A percentile compares a stretch with the other conserved stretches of the same genome.
Conservation (phyloP, 805 yeast species). For the Yarrowia sp. region DNA sequence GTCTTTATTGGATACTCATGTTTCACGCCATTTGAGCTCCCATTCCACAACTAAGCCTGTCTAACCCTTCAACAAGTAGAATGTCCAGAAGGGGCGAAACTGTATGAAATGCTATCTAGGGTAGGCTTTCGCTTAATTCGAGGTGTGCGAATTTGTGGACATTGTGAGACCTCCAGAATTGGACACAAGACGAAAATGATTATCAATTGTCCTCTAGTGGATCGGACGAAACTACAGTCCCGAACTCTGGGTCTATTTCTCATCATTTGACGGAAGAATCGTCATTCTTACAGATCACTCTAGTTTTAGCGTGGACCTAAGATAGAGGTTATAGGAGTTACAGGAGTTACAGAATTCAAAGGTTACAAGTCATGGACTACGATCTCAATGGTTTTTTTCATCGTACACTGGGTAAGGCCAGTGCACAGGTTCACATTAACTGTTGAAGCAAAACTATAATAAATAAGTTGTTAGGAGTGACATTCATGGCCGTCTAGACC, state of each 20-base stretch:
- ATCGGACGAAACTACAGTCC: too few species aligned
- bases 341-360: too few species aligned
- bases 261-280: not conserved
- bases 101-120: not conserved
- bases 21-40: too few species aligned
- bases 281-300: too few species aligned
- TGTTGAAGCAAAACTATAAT: constrained; percentile 39
- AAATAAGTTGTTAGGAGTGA: constrained; percentile 38
- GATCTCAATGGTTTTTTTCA: not conserved
- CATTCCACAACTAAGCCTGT: too few species aligned
- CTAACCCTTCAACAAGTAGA: not conserved
- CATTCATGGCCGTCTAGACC: not conserved
- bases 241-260: too few species aligned
- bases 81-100: not conserved
- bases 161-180: not conserved
- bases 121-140: not conserved
- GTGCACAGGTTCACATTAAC: constrained; percentile 32
- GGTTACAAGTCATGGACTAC: not conserved
- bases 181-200: too few species aligned
- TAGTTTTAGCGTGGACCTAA: too few species aligned
- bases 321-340: not conserved
- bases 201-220: too few species aligned
- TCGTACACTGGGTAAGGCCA: constrained; percentile 8
- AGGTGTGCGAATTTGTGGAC: not conserved
- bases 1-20: too few species aligned